Conservation (phyloP, 2,329 filamentous ascomycete species). For the Monosporascus sp. region DNA sequence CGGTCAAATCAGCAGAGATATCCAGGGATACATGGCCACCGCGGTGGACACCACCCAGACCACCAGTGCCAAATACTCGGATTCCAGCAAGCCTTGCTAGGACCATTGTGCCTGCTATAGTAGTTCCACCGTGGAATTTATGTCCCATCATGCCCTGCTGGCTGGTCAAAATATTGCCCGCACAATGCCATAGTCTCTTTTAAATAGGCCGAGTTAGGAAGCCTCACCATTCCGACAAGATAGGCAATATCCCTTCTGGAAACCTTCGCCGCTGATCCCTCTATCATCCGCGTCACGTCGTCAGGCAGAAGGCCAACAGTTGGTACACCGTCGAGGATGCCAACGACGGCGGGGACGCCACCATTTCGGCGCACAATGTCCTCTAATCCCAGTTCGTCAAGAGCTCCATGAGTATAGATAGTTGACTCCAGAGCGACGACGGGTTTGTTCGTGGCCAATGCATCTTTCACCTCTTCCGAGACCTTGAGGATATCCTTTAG, state of each 20-base stretch:
- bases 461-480: constrained; percentile 78
- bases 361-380: constrained; percentile 75
- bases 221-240: constrained; percentile 66
- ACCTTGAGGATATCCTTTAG: constrained; percentile 55
- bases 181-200: neutral
- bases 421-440: constrained; percentile 93
- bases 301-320: constrained; percentile 69
- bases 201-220: constrained; percentile 1
- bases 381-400: constrained; percentile 73
- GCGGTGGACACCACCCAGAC: constrained; percentile 88
- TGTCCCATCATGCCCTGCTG: constrained; percentile 58
- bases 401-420: constrained; percentile 90
- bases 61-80: constrained; percentile 88
- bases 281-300: constrained; percentile 70
- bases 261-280: constrained; percentile 69
- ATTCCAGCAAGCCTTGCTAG: constrained; percentile 84
- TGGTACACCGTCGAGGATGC: constrained; percentile 77
- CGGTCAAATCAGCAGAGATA: constrained; percentile 89
- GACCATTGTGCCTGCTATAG: constrained; percentile 88
- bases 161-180: constrained; percentile 7
- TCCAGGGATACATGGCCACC: constrained; percentile 85
- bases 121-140: constrained; percentile 81
- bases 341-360: constrained; percentile 84
- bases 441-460: constrained; percentile 67
- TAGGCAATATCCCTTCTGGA: constrained; percentile 84